Evolutionary conservation across 352 stramenopile genomes (phyloP).

Genomic region (Globisporangium polare): DNA sequence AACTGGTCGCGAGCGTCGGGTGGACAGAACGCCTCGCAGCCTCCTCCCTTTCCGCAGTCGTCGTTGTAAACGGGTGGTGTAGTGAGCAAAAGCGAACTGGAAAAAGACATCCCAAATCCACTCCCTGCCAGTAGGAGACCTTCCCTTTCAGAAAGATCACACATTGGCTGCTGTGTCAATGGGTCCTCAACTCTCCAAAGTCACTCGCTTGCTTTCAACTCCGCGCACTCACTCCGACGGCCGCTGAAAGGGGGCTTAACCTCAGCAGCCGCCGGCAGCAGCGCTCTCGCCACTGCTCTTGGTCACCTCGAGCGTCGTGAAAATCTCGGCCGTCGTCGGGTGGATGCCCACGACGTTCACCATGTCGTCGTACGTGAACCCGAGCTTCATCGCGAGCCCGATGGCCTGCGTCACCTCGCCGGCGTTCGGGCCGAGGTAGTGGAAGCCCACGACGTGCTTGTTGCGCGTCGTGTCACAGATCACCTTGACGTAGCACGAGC

Average conservation of each 20-base stretch:
- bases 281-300: constrained; percentile 93
- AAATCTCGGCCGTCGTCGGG: constrained; percentile 94
- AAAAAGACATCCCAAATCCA: neutral
- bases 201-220: constrained; percentile 13
- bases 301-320: constrained; percentile 92
- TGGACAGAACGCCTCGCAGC: constrained; percentile 14
- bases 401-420: constrained; percentile 95
- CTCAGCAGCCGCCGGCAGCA: constrained; percentile 95
- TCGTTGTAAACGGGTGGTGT: neutral
- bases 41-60: constrained; percentile 17
- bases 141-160: too few relatives aligned
- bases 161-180: too few relatives aligned
- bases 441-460: constrained; percentile 94
- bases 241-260: constrained; percentile 53
- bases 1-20: neutral
- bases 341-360: constrained; percentile 95
- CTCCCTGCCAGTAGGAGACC: too few relatives aligned
- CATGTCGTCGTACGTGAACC: constrained; percentile 93
- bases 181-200: constrained; percentile 2
- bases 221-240: constrained; percentile 5
- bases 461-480: constrained; percentile 89
- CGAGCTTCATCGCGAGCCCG: constrained; percentile 93
- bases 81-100: neutral
- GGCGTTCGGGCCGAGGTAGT: constrained; percentile 98
- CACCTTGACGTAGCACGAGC: constrained; percentile 94